Percentiles rank a stretch among this genome's conserved stretches.
Conservation (phyloP, 2,329 filamentous ascomycete genomes). For the Myriosclerotinia duriaeana region DNA sequence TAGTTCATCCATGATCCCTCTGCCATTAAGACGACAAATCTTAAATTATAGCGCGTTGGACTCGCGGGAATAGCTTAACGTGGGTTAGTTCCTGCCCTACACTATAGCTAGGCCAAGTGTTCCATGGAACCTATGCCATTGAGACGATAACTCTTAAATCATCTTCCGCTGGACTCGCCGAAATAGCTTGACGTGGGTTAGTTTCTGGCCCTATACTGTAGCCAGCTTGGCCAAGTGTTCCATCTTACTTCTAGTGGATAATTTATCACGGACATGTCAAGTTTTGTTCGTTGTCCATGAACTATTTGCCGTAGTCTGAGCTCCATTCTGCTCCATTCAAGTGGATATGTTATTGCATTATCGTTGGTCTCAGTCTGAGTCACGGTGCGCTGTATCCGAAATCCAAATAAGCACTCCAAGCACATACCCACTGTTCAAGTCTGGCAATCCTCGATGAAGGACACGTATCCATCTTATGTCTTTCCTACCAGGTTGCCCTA, state of each 20-base stretch:
- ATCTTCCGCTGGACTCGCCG: background rate
- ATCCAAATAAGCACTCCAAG: slow-evolving; percentile 7
- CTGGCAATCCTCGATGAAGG: slow-evolving; percentile 6
- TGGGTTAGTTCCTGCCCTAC: slow-evolving; percentile 9
- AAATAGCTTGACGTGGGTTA: slow-evolving; percentile 8
- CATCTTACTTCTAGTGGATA: slow-evolving; percentile 13
- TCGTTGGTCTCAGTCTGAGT: slow-evolving; percentile 14
- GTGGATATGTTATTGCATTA: slow-evolving; percentile 19
- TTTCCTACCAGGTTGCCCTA: slow-evolving; percentile 6
- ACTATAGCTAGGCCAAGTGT: slow-evolving; percentile 14
- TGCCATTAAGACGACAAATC: slow-evolving; percentile 12
- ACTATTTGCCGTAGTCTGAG: slow-evolving; percentile 12
- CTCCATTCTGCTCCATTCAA: slow-evolving; percentile 13
- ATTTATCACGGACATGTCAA: slow-evolving; percentile 12
- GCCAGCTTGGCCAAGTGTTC: slow-evolving; percentile 10
- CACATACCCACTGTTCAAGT: slow-evolving; percentile 21
- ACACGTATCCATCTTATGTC: slow-evolving; percentile 15
- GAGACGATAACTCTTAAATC: slow-evolving; percentile 9
- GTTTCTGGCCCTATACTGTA: background rate
- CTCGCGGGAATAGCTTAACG: slow-evolving; percentile 8
- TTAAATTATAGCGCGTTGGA: background rate
- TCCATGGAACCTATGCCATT: slow-evolving; percentile 14
- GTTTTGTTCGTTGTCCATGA: slow-evolving; percentile 22
- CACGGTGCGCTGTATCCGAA: slow-evolving; percentile 17
- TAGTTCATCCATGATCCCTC: slow-evolving; percentile 21